These are phyloP conservation scores for Lenzites betulinus DNA, from an alignment of 768 basidiomycete genomes.

Conservation along the genomic window DNA sequence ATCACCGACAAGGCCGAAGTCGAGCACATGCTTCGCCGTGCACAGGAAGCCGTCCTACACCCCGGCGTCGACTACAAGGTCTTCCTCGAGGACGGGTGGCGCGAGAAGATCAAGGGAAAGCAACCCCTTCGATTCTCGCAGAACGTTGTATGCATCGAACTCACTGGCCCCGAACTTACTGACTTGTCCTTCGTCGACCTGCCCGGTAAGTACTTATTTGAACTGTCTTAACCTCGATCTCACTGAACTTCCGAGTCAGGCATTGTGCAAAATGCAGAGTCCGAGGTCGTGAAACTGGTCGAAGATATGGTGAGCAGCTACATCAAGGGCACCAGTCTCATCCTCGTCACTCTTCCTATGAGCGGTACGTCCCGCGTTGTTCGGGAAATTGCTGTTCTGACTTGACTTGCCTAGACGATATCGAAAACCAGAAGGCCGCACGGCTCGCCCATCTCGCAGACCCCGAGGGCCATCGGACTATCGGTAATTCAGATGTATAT, in stretches of 20 bases:
- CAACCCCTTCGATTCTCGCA: conserved; percentile 24
- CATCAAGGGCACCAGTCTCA: conserved; percentile 53
- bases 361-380: conserved; percentile 38
- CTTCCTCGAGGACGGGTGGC: conserved; percentile 9
- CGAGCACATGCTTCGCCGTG: conserved; percentile 58
- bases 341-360: conserved; percentile 56
- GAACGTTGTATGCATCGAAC: conserved; percentile 31
- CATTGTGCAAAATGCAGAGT: conserved; percentile 51
- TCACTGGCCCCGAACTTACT: conserved; percentile 28
- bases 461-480: conserved; percentile 49
- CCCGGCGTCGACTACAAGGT: conserved; percentile 37
- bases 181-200: conserved; percentile 33
- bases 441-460: conserved; percentile 49
- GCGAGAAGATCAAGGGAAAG: neutral
- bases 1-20: conserved; percentile 47
- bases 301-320: conserved; percentile 51
- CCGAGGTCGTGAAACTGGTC: conserved; percentile 45
- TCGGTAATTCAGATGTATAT: conserved; percentile 40
- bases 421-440: conserved; percentile 59
- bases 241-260: conserved; percentile 32
- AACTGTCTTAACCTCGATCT: neutral
- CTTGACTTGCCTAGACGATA: conserved; percentile 46
- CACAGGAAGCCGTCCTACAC: conserved; percentile 61
- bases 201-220: conserved; percentile 19
- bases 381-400: too few relatives aligned